Evolutionary conservation across 208 protist species (phyloP), one percentile per base, ranked within the genome.

Genomic region (Lotmaria passim): DNA sequence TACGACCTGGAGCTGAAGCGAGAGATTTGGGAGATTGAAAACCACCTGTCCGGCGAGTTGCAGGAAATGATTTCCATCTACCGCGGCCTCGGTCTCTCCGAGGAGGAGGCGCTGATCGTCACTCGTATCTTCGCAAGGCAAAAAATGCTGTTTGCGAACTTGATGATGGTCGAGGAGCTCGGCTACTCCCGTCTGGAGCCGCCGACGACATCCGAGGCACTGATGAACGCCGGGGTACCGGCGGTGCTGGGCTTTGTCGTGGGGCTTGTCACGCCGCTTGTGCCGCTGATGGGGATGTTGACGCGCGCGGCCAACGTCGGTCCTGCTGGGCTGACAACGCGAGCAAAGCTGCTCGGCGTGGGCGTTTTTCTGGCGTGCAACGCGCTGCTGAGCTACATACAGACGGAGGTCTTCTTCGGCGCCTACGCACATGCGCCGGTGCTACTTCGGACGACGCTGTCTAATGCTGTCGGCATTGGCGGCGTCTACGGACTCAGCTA

Each of bases 121-220:
- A 90, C 96, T 6, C 79, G 79, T 15, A 90, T 97, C 21, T 97
- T 98, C 55, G 80, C 90, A 3, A 89, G 93, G 75, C 69, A 98
- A 33, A 88, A 84, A 58, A 67, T 71, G 4, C 60, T 89, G 1
- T 98, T 98, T 70, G 92, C 96, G 17, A 93, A 95, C 51, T 66
- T 97, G 31, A 97, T 98, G 93, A 97, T 98, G 93, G 93, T 97
- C 28, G 90, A 98, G 75, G 93, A 98, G 71, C 89, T 98, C 12
- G 96, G 95, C 58, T 96, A 96, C 73, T 91, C 86, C 2, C 88
- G 91, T 1, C 76, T 96, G 24, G 81, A 88, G 62, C 88, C 89
- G 36, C 88, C 87, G 24, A 82, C 73, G n/a, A 69, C 73, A 28
- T 39, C 56, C n/a, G 88, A 96, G 78, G 81, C 82, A 0, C 15